A percentile compares a stretch with the other conserved stretches of the same genome.
phyloP scores from a whole-genome alignment of 140 eudicot genomes.

The Flaveria floridana region DNA sequence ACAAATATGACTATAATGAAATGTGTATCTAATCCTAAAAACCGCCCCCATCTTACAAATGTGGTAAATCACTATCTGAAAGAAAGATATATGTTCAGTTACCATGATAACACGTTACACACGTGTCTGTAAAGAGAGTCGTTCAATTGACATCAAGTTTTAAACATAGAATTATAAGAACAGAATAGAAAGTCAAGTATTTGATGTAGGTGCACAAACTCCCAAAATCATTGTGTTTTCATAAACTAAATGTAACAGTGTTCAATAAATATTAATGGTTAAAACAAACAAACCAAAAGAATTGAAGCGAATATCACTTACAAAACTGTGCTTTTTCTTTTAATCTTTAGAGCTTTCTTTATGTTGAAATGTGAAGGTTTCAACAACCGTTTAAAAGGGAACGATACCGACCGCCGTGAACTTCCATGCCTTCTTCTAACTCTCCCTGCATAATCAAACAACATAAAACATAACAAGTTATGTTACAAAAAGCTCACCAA shows the following conservation, averaged over 20 bases:
- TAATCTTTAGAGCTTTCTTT: constrained; percentile 41
- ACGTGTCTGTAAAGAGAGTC: too few relatives aligned
- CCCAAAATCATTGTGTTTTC: background rate
- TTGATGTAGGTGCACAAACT: too few relatives aligned
- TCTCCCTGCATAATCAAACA: constrained; percentile 43
- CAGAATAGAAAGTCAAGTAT: too few relatives aligned
- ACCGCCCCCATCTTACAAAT: too few relatives aligned
- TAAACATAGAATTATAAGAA: too few relatives aligned
- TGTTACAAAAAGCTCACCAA: background rate
- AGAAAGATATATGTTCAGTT: too few relatives aligned
- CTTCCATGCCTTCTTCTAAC: constrained; percentile 37
- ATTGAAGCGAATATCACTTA: constrained; percentile 25
- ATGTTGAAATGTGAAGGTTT: constrained; percentile 36
- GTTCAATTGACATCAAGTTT: too few relatives aligned
- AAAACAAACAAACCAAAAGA: constrained; percentile 2
- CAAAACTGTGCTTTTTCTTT: constrained; percentile 33
- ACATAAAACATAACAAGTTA: background rate
- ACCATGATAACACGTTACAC: too few relatives aligned
- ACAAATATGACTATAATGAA: too few relatives aligned
- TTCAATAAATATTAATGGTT: background rate
- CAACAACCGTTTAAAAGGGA: constrained; percentile 55
- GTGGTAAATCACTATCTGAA: too few relatives aligned
- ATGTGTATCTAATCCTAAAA: too few relatives aligned
- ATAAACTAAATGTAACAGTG: background rate
- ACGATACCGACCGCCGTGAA: constrained; percentile 30